phyloP scores from a whole-genome alignment of 805 yeast species.

The Hagleromyces aurorensis region DNA sequence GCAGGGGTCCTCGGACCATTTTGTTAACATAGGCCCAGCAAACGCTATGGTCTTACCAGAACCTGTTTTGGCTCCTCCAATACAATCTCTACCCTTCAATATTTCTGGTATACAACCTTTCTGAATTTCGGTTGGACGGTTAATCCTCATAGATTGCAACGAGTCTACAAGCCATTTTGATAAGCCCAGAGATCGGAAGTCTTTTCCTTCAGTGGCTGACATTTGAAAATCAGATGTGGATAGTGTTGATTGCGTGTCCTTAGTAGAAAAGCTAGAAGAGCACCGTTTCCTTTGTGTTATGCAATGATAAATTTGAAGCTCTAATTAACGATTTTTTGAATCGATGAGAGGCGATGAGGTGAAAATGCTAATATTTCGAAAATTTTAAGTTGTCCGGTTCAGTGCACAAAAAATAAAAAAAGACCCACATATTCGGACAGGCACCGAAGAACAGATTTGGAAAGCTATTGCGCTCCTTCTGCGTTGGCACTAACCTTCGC shows the following conservation, averaged over 20 bases:
- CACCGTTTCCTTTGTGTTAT: too few species aligned
- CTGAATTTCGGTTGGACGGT: conserved; percentile 82
- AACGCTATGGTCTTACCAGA: conserved; percentile 97
- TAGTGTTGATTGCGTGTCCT: not conserved
- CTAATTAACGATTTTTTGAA: conserved; percentile 1
- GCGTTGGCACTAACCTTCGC: too few species aligned
- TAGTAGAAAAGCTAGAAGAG: too few species aligned
- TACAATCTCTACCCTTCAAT: conserved; percentile 71
- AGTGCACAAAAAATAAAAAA: too few species aligned
- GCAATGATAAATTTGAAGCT: too few species aligned
- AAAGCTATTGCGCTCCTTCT: too few species aligned
- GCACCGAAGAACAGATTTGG: too few species aligned
- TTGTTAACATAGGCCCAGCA: conserved; percentile 92
- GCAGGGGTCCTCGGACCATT: conserved; percentile 92
- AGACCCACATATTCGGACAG: too few species aligned
- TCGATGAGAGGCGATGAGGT: conserved; percentile 2
- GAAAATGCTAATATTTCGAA: not conserved
- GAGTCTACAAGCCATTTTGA: conserved; percentile 85
- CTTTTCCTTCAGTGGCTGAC: conserved; percentile 10
- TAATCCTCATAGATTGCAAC: conserved; percentile 70
- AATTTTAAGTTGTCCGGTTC: not conserved
- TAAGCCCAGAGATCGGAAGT: conserved; percentile 60
- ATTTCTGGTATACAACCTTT: conserved; percentile 82
- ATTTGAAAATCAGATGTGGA: conserved; percentile 1
- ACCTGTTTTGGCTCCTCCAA: conserved; percentile 98